Percentiles rank a stretch among this genome's conserved stretches.
Conservation (phyloP, 2,329 filamentous ascomycete genomes). For the Thyridium curvatum region DNA sequence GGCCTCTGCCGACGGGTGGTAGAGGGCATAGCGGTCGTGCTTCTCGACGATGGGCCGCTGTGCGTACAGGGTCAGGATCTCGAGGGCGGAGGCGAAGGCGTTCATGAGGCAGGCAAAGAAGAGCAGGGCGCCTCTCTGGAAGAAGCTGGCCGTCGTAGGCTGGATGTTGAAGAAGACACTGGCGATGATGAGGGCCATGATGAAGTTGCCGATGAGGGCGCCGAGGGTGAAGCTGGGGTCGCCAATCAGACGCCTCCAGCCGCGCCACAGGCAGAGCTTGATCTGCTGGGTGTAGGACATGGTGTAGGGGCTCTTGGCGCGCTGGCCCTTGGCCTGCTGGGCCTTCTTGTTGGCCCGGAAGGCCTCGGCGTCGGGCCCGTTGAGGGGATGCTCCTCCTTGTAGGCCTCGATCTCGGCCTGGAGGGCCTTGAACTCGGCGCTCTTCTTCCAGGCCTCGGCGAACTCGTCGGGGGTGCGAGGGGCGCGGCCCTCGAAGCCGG, state of each 20-base stretch:
- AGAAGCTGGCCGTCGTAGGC: constrained; percentile 65
- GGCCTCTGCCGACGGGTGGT: constrained; percentile 87
- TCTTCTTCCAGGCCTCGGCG: constrained; percentile 51
- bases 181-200: constrained; percentile 71
- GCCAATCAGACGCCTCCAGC: constrained; percentile 68
- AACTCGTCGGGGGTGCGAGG: constrained; percentile 59
- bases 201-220: constrained; percentile 63
- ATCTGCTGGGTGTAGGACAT: constrained; percentile 73
- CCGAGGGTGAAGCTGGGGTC: constrained; percentile 71
- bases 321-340: constrained; percentile 52
- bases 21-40: constrained; percentile 77
- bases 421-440: constrained; percentile 41
- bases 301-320: constrained; percentile 73
- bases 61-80: constrained; percentile 80
- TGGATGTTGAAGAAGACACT: constrained; percentile 76
- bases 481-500: constrained; percentile 48
- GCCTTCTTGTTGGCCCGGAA: constrained; percentile 49
- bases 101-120: constrained; percentile 89
- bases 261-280: constrained; percentile 72
- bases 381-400: constrained; percentile 45
- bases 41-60: constrained; percentile 93
- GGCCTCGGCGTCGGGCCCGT: constrained; percentile 47
- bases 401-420: constrained; percentile 50
- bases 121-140: constrained; percentile 68
- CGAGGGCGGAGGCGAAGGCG: constrained; percentile 72